phyloP scores from a whole-genome alignment of 805 yeast species.

The Diddensiella transvaalensis region DNA sequence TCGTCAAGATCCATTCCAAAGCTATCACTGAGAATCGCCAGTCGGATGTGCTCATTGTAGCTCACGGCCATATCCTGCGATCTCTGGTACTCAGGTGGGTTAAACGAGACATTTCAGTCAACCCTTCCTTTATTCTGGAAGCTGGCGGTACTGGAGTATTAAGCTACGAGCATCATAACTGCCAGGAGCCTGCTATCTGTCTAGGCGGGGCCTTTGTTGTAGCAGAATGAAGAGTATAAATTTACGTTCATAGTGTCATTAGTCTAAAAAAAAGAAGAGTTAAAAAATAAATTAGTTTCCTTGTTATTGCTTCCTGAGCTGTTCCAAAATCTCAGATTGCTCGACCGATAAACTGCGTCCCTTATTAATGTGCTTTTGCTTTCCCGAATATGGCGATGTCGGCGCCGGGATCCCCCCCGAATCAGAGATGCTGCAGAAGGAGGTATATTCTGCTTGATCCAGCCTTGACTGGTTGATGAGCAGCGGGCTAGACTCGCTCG shows the following conservation, averaged over 20 bases:
- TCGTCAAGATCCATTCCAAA: constrained; percentile 45
- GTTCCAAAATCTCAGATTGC: constrained; percentile 48
- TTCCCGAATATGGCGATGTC: constrained; percentile 18
- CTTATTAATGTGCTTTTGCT: constrained; percentile 21
- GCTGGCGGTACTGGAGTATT: constrained; percentile 95
- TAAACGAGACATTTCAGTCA: constrained; percentile 48
- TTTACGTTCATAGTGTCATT: not conserved
- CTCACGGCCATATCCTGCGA: constrained; percentile 91
- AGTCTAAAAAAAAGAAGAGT: not conserved
- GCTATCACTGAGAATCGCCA: constrained; percentile 37
- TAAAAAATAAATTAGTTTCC: constrained; percentile 4
- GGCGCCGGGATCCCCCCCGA: constrained; percentile 22
- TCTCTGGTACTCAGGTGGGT: constrained; percentile 91
- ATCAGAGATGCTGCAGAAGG: constrained; percentile 28
- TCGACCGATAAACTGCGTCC: constrained; percentile 48
- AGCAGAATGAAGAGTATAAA: constrained; percentile 30
- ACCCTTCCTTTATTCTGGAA: constrained; percentile 82
- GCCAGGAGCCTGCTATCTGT: constrained; percentile 81
- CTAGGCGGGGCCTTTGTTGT: constrained; percentile 80
- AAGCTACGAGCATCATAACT: constrained; percentile 80
- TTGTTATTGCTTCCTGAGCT: constrained; percentile 34
- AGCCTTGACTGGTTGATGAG: not conserved
- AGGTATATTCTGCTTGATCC: constrained; percentile 26
- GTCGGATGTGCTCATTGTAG: constrained; percentile 78
- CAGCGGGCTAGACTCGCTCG: constrained; percentile 14